phyloP scores from a whole-genome alignment of 805 yeast genomes.

The Kodamaea kaohsiungensis region DNA sequence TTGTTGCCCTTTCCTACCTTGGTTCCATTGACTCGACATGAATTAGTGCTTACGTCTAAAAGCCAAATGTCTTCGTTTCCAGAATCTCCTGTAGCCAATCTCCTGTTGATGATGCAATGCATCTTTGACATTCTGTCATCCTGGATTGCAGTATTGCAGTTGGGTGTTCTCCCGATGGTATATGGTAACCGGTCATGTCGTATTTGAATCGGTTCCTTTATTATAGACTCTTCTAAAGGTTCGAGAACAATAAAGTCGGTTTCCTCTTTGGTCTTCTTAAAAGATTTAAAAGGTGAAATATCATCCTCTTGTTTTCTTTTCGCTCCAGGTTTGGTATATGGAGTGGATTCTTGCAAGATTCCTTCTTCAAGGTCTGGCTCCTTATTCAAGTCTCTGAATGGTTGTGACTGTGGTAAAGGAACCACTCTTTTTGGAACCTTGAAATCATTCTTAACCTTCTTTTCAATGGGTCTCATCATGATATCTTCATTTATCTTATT shows the following conservation, averaged over 20 bases:
- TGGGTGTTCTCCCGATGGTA: slow-evolving; percentile 71
- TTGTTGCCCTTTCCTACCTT: slow-evolving; percentile 64
- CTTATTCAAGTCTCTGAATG: slow-evolving; percentile 12
- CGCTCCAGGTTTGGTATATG: slow-evolving; percentile 1
- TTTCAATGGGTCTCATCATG: slow-evolving; percentile 43
- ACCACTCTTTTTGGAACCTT: slow-evolving; percentile 46
- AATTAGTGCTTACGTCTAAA: slow-evolving; percentile 76
- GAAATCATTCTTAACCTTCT: slow-evolving; percentile 32
- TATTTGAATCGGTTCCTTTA: slow-evolving; percentile 52
- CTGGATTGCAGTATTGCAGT: slow-evolving; percentile 58
- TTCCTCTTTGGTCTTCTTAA: slow-evolving; percentile 2
- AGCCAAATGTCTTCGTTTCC: slow-evolving; percentile 75
- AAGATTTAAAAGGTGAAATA: neutral
- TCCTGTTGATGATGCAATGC: slow-evolving; percentile 71
- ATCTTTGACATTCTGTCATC: slow-evolving; percentile 82
- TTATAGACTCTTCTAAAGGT: slow-evolving; percentile 36
- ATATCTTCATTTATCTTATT: slow-evolving; percentile 41
- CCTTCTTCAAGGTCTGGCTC: slow-evolving; percentile 8
- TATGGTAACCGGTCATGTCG: slow-evolving; percentile 67
- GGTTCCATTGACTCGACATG: slow-evolving; percentile 66
- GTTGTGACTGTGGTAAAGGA: slow-evolving; percentile 45
- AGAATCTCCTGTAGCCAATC: slow-evolving; percentile 31
- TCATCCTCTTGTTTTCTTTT: slow-evolving; percentile 10
- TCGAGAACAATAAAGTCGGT: slow-evolving; percentile 56
- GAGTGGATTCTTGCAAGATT: slow-evolving; percentile 10